These are phyloP conservation scores for Ilyonectria mors-panacis DNA, from an alignment of 2,329 filamentous ascomycete genomes.

Conservation along the genomic window DNA sequence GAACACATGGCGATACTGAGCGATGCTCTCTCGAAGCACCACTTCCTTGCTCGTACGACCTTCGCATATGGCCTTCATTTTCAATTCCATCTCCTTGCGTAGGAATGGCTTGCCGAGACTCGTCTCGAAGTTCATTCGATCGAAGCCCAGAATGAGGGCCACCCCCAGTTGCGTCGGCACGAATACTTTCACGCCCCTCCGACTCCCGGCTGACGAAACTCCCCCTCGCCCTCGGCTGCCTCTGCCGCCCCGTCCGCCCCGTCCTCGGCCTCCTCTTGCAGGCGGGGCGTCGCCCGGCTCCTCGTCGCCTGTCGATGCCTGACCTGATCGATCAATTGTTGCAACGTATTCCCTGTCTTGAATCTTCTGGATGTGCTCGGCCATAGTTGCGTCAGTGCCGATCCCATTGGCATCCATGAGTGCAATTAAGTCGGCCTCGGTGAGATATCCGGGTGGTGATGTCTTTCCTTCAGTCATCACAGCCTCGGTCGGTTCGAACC, in stretches of 20 bases:
- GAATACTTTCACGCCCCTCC: conserved; percentile 81
- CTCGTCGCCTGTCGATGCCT: conserved; percentile 55
- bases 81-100: conserved; percentile 96
- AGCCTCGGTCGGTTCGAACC: conserved; percentile 89
- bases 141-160: conserved; percentile 93
- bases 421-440: conserved; percentile 94
- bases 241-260: conserved; percentile 58
- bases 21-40: conserved; percentile 86
- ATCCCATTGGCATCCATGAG: conserved; percentile 99
- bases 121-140: conserved; percentile 92
- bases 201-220: conserved; percentile 58
- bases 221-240: conserved; percentile 57
- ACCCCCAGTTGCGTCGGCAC: conserved; percentile 93
- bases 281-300: conserved; percentile 55
- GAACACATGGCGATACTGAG: conserved; percentile 90
- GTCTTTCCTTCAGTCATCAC: conserved; percentile 95
- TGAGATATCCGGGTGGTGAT: conserved; percentile 85
- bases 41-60: conserved; percentile 81
- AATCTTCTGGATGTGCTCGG: conserved; percentile 97
- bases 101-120: conserved; percentile 96
- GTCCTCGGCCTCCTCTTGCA: conserved; percentile 63
- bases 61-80: conserved; percentile 97
- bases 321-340: conserved; percentile 65
- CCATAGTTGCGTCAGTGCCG: conserved; percentile 98
- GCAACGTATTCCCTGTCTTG: conserved; percentile 90